Percentiles rank a stretch among this genome's conserved stretches.
phyloP scores from a whole-genome alignment of 129 eudicot genomes.

The Smallanthus sonchifolius region DNA sequence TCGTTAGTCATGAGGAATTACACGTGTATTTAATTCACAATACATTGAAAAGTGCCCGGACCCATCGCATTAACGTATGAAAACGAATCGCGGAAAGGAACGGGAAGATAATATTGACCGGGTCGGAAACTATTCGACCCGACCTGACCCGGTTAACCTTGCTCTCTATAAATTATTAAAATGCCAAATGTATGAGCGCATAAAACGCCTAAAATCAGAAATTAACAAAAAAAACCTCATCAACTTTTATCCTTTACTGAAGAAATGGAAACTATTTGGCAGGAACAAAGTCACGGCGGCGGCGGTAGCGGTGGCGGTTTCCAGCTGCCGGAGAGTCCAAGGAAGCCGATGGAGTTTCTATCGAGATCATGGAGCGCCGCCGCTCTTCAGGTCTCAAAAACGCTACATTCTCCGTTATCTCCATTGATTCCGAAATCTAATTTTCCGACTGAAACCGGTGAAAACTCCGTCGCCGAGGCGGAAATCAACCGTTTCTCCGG shows the following conservation, averaged over 20 bases:
- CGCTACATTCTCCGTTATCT: conserved; percentile 52
- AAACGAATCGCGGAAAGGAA: conserved; percentile 20
- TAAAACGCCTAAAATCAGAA: conserved; percentile 14
- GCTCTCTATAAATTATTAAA: conserved; percentile 8
- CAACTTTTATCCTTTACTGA: conserved; percentile 3
- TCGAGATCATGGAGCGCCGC: conserved; percentile 96
- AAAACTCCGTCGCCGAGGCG: conserved; percentile 22
- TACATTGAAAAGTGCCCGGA: background rate
- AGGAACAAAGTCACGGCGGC: conserved; percentile 37
- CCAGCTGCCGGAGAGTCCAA: conserved; percentile 86
- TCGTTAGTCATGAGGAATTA: conserved; percentile 1
- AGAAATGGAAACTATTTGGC: conserved; percentile 52
- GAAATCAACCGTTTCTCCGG: conserved; percentile 24
- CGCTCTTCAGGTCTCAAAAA: conserved; percentile 71
- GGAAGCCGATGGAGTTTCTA: conserved; percentile 86
- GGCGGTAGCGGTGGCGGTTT: conserved; percentile 34
- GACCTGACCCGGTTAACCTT: conserved; percentile 1
- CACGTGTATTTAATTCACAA: conserved; percentile 13
- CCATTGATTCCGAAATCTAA: conserved; percentile 28
- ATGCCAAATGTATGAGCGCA: conserved; percentile 2
- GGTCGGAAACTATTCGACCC: conserved; percentile 8
- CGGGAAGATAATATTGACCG: conserved; percentile 20
- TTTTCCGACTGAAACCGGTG: conserved; percentile 3
- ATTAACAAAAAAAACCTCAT: conserved; percentile 9
- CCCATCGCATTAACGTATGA: conserved; percentile 20